Evolutionary conservation across 2,329 filamentous ascomycete genomes (phyloP).

Genomic region (Trichoderma arundinaceum): DNA sequence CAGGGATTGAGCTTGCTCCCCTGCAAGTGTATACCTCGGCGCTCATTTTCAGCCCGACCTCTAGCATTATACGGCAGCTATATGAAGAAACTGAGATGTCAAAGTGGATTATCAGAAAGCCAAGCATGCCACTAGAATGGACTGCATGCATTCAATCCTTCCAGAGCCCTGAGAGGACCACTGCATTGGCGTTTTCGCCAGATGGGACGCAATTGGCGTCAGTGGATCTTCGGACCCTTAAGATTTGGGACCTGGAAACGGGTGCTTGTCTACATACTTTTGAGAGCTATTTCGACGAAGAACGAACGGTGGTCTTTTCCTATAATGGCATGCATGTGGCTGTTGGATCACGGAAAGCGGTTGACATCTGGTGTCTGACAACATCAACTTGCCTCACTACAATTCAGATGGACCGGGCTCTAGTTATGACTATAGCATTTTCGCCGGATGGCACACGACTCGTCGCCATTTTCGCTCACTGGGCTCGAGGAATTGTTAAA

Average conservation of each 20-base stretch:
- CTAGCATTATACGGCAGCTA: conserved; percentile 34
- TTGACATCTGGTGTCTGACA: neutral
- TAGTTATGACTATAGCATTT: neutral
- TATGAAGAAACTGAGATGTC: conserved; percentile 31
- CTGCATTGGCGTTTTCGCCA: conserved; percentile 8
- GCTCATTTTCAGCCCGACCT: conserved; percentile 42
- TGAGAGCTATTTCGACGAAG: neutral
- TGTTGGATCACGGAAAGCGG: rapidly evolving
- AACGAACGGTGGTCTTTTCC: neutral
- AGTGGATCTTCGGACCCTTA: neutral
- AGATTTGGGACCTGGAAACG: conserved; percentile 21
- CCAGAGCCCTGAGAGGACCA: conserved; percentile 7
- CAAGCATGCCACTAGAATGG: neutral
- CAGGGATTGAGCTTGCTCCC: conserved; percentile 39
- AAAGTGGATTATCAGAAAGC: conserved; percentile 16
- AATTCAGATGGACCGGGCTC: neutral
- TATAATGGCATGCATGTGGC: neutral
- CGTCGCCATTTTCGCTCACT: neutral
- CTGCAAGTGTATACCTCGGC: conserved; percentile 44
- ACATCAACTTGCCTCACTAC: neutral
- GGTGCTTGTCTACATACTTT: neutral
- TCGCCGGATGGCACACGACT: neutral
- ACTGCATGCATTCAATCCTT: conserved; percentile 8
- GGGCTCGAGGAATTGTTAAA: rapidly evolving
- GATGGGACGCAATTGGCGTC: conserved; percentile 15